Base-by-base conservation (phyloP, 2,329 filamentous ascomycete species). In the Alternaria viburni region DNA sequence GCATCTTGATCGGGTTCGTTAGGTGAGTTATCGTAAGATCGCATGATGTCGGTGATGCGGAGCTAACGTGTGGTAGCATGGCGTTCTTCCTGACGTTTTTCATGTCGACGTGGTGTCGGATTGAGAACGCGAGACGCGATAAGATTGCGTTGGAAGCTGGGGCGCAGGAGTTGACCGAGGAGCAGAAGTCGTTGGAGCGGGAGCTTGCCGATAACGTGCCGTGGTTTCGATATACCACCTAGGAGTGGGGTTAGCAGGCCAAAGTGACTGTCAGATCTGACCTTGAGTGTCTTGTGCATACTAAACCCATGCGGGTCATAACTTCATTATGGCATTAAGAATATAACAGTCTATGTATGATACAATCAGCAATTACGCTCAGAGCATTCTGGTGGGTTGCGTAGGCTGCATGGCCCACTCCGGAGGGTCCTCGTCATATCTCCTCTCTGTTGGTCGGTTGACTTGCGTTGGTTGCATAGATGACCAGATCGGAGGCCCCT, bases 31-130 rank as follows among this genome's bases (percentile, higher is more conserved):
- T 32, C 25, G 25, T 26, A 26, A 26, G 25, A 26, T 26, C 44
- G 12, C 12, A 13, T 51, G 8, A 12, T 1, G 15, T 49, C 5
- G 13, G 15, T 8, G 4, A 23, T 47, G 17, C 12, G 13, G 32
- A 43, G 30, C 64, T 69, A 17, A 71, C 32, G 43, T 5, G 21
- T 6, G 17, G 6, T 55, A 77, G 77, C 67, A 85, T 88, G 82
- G 83, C 83, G 17, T 81, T 84, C 61, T 60, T 82, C 52, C 79
- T 89, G 12, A 85, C 82, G 46, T 74, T 83, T 47, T 79, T 85
- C 70, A 89, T 90, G 87, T 86, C 85, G 19, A 74, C 83, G 26
- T 89, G 88, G 77, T 83, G 87, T 25, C 81, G 85, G 44, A 76
- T 81, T 45, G 87, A 89, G 81, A 89, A 89, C 65, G 77, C 79